Evolutionary conservation across 768 basidiomycete genomes (phyloP), one percentile per base, ranked within the genome.

Genomic region (Hericium alpestre): DNA sequence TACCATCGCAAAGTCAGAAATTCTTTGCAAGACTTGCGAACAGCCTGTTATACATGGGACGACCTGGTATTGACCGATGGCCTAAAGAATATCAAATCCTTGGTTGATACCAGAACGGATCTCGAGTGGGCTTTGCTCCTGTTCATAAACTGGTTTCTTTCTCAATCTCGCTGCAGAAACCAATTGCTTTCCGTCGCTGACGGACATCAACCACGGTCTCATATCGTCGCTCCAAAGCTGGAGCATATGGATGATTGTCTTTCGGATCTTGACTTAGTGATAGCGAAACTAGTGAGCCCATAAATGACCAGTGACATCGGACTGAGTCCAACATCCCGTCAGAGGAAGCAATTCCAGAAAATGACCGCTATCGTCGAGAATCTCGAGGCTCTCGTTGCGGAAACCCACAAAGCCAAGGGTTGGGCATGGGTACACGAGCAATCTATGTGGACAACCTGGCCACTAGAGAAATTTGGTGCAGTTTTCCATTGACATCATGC

Each of bases 371-470:
- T 80, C 22, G 69, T 90, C 49, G 88, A 90, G 40, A 80, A 71
- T 51, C 64, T 90, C 54, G 90, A 92, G 58, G 64, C 68, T 2
- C 66, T 89, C 2, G 69, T 90, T 12, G 71, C 78, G 27, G 90
- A 92, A 46, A 87, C 87, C 2, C 78, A 82, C 64, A 87, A 79
- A 66, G 69, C 72, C 15, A 90, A 87, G 67, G 88, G 90, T 0
- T 83, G 80, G 72, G 71, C 75, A 59, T 90, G 86, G 84, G 83
- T 80, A 2, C 75, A 77, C 12, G 73, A 80, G 60, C 86, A 90
- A 58, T 83, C 87, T 0, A 72, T 92, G 47, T 92, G 90, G 90
- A 71, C 79, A 23, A 90, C 89, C 11, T 92, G 90, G 90, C 74
- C 90, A 0, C 70, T 91, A 25, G 84, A 87, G 62, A 86, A 80